Percentiles rank a stretch among this genome's conserved stretches.
These are phyloP conservation scores for Microbotryum saponariae DNA, from an alignment of 1,284 basidiomycete species.

Conservation along the genomic window DNA sequence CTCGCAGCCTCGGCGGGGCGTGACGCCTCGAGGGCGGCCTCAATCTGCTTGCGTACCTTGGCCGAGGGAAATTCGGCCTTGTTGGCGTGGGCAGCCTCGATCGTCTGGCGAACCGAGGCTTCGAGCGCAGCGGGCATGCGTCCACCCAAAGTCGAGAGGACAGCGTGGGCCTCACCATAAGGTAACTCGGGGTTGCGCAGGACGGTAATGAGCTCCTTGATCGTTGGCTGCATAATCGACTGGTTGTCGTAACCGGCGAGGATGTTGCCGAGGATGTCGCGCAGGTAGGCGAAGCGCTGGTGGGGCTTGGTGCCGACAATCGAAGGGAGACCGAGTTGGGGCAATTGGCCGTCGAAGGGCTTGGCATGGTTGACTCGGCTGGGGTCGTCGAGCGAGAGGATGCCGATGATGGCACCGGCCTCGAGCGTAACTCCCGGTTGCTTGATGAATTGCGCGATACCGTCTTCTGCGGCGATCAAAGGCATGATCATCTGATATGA, in stretches of 20 bases:
- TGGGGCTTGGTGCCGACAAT: conserved; percentile 86
- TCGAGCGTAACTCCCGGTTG: conserved; percentile 93
- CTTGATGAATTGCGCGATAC: conserved; percentile 93
- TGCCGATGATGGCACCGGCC: conserved; percentile 97
- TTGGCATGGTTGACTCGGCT: conserved; percentile 95
- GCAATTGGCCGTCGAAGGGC: conserved; percentile 90
- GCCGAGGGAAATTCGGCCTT: conserved; percentile 74
- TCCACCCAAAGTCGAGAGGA: conserved; percentile 82
- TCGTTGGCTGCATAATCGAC: conserved; percentile 68
- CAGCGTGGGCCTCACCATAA: conserved; percentile 74
- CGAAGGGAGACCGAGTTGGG: conserved; percentile 72
- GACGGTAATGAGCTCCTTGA: conserved; percentile 72
- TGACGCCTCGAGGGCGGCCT: conserved; percentile 75
- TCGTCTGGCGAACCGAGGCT: conserved; percentile 67
- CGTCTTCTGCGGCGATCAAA: conserved; percentile 89
- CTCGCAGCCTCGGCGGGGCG: conserved; percentile 67
- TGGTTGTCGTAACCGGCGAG: conserved; percentile 93
- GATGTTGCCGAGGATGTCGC: conserved; percentile 80
- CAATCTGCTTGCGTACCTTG: conserved; percentile 50
- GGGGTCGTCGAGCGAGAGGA: conserved; percentile 93
- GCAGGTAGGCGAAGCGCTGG: conserved; percentile 71
- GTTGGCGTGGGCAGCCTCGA: conserved; percentile 68
- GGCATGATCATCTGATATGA: conserved; percentile 80
- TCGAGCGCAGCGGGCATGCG: conserved; percentile 90
- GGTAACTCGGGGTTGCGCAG: conserved; percentile 80